These are phyloP conservation scores for Camptophora hylomeconis DNA, from an alignment of 2,329 filamentous ascomycete genomes.

Conservation along the genomic window DNA sequence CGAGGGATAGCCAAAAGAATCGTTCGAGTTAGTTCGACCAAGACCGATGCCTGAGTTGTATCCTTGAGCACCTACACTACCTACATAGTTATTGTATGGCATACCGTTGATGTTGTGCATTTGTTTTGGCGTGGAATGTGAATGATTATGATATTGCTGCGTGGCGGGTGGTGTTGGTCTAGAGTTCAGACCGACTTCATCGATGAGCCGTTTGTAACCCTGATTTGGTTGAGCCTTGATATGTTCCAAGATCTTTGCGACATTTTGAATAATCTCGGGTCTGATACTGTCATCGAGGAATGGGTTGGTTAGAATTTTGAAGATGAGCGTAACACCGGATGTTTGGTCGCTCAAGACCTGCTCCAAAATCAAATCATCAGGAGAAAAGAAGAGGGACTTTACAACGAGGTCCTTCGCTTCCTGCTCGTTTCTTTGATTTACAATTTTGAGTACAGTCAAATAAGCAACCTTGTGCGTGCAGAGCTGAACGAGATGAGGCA, in stretches of 20 bases:
- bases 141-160: conserved; percentile 27
- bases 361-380: conserved; percentile 73
- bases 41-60: conserved; percentile 24
- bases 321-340: conserved; percentile 89
- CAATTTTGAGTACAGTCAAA: conserved; percentile 90
- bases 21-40: conserved; percentile 24
- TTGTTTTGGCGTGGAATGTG: conserved; percentile 21
- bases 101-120: too few relatives aligned
- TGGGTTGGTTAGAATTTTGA: conserved; percentile 94
- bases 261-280: conserved; percentile 76
- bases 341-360: conserved; percentile 83
- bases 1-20: conserved; percentile 25
- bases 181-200: conserved; percentile 79
- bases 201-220: conserved; percentile 97
- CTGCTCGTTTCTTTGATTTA: conserved; percentile 90
- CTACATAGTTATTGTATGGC: conserved; percentile 27
- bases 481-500: conserved; percentile 84
- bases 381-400: conserved; percentile 82
- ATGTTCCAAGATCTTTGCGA: conserved; percentile 74
- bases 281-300: conserved; percentile 93
- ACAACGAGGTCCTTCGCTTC: conserved; percentile 85
- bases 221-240: conserved; percentile 90
- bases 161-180: conserved; percentile 21
- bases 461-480: conserved; percentile 99
- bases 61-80: conserved; percentile 23